Conservation (phyloP, 495 filamentous ascomycete genomes). For the Hyaloscypha finlandica region DNA sequence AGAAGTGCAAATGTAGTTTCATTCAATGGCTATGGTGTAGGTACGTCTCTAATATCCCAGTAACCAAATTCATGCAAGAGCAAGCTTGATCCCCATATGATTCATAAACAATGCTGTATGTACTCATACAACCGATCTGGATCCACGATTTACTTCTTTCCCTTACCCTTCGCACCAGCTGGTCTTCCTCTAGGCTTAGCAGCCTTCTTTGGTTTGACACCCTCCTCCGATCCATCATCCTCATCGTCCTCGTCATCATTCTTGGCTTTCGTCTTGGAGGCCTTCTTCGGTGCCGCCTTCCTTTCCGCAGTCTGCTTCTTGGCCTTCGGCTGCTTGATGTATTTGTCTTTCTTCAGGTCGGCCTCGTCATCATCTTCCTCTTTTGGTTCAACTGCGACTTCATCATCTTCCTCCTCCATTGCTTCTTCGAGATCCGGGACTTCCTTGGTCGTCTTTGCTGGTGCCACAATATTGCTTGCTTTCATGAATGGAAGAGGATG, state of each 20-base stretch:
- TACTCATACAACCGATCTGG: neutral
- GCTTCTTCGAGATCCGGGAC: conserved; percentile 95
- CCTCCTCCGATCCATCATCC: conserved; percentile 29
- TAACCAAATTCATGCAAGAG: neutral
- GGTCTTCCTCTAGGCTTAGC: conserved; percentile 45
- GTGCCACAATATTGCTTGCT: conserved; percentile 68
- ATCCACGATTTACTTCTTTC: conserved; percentile 25
- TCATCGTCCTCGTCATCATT: conserved; percentile 39
- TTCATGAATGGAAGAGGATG: conserved; percentile 98
- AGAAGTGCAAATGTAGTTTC: neutral
- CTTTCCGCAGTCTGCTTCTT: conserved; percentile 44
- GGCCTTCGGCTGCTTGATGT: conserved; percentile 85
- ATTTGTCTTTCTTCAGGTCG: conserved; percentile 92
- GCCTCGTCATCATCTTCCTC: conserved; percentile 65
- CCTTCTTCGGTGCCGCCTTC: conserved; percentile 50
- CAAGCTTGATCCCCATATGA: neutral
- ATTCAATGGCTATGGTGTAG: neutral
- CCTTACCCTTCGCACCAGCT: conserved; percentile 42
- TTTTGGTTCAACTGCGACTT: conserved; percentile 60
- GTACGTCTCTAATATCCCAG: neutral
- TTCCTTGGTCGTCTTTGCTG: conserved; percentile 72
- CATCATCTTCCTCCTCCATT: conserved; percentile 86
- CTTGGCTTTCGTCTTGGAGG: conserved; percentile 63
- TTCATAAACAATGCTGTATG: conserved; percentile 8
- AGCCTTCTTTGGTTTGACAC: conserved; percentile 56